Conservation (phyloP, 306 rosid genomes). For the Vigna mungo region DNA sequence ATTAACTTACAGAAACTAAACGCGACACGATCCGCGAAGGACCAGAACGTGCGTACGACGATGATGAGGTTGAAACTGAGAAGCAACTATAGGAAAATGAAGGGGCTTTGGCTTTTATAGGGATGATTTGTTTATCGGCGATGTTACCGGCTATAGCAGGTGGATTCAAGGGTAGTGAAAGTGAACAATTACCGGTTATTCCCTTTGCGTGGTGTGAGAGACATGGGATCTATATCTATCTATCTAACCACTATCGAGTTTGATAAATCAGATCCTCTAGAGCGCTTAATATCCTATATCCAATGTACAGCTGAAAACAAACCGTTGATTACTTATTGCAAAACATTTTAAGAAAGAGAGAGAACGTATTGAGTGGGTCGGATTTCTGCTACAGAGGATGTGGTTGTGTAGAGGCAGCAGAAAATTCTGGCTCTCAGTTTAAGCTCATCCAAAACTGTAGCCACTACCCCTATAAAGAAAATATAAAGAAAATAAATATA, state of each 20-base stretch:
- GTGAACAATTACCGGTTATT: constrained; percentile 38
- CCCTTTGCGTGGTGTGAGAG: constrained; percentile 56
- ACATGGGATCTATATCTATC: constrained; percentile 36
- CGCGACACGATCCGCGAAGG: constrained; percentile 44
- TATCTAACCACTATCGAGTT: constrained; percentile 12
- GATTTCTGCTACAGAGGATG: no score
- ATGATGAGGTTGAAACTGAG: constrained; percentile 54
- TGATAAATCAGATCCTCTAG: no score
- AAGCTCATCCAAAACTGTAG: no score
- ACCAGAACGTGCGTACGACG: constrained; percentile 41
- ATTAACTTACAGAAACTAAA: constrained; percentile 43
- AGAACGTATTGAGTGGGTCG: no score
- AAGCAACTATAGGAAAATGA: constrained; percentile 3
- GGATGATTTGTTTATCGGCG: constrained; percentile 23
- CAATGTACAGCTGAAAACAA: no score
- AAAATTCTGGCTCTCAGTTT: no score
- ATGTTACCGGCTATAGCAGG: constrained; percentile 63
- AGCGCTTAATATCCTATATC: no score
- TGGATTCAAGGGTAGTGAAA: constrained; percentile 19
- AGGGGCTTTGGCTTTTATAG: constrained; percentile 19
- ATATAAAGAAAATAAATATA: no score
- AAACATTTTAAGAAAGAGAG: no score
- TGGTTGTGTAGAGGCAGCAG: no score
- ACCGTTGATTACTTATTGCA: no score
- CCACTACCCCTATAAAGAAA: no score